A percentile compares a stretch with the other conserved stretches of the same genome.
Conservation (phyloP, 2,329 filamentous ascomycete species). For the Macrophomina phaseolina region DNA sequence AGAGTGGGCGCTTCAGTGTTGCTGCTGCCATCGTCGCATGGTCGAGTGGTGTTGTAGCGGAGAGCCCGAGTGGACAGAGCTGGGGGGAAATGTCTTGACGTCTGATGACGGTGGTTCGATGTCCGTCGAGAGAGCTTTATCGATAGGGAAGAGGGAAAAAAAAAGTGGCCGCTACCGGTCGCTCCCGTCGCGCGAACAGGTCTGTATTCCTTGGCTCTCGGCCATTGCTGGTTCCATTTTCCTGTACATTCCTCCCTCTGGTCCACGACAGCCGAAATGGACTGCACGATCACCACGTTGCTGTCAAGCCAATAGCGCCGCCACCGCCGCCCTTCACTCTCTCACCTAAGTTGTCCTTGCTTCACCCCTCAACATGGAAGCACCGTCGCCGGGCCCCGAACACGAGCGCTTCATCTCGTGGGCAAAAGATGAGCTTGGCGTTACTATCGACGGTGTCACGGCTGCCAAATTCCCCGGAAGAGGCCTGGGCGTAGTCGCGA, state of each 20-base stretch:
- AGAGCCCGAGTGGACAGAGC: not conserved
- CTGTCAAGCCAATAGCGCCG: conserved; percentile 4
- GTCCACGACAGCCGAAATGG: not conserved
- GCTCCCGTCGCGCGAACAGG: not conserved
- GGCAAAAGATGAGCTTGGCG: conserved; percentile 65
- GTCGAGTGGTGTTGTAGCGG: not conserved
- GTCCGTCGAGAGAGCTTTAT: conserved; percentile 9
- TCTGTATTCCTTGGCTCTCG: conserved; percentile 15
- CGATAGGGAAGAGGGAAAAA: conserved; percentile 9
- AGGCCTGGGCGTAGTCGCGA: conserved; percentile 80
- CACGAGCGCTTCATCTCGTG: conserved; percentile 68
- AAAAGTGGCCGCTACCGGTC: not conserved
- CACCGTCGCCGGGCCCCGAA: conserved; percentile 42
- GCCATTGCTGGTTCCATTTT: not conserved
- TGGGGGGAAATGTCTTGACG: not conserved
- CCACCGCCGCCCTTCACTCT: conserved; percentile 1
- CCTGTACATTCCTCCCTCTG: conserved; percentile 4
- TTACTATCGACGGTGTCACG: conserved; percentile 70
- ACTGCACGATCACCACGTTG: not conserved
- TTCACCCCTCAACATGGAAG: not conserved
- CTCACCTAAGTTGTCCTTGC: not conserved
- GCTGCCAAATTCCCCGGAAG: conserved; percentile 72
- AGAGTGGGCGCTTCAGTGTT: conserved; percentile 18
- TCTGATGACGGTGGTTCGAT: conserved; percentile 21
- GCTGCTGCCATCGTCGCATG: conserved; percentile 24